Evolutionary conservation across 768 basidiomycete species (phyloP).

Genomic region (Boletales sp.): DNA sequence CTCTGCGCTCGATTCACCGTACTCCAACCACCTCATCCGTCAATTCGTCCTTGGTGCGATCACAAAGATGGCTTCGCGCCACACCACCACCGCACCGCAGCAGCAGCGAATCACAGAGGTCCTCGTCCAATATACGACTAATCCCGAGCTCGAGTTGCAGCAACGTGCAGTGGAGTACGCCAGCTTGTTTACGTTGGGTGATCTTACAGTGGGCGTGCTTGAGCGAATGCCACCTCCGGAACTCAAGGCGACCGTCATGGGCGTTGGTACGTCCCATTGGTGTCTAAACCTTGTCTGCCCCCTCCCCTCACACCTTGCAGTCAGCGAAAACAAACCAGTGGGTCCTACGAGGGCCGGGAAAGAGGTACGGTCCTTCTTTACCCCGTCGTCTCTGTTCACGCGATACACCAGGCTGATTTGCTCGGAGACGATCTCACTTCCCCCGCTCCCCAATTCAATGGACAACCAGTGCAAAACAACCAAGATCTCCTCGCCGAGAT

Average conservation of each 20-base stretch:
- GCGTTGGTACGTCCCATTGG: conserved; percentile 57
- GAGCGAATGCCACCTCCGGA: conserved; percentile 99
- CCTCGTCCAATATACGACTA: conserved; percentile 78
- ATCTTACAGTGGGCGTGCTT: conserved; percentile 78
- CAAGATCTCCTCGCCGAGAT: conserved; percentile 92
- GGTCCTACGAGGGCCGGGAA: conserved; percentile 80
- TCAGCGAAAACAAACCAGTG: conserved; percentile 94
- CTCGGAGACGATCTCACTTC: conserved; percentile 70
- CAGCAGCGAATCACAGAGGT: conserved; percentile 78
- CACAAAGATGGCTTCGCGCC: conserved; percentile 86
- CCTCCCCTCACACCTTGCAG: conserved; percentile 36
- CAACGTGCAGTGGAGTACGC: conserved; percentile 96
- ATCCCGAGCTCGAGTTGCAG: conserved; percentile 90
- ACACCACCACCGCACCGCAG: conserved; percentile 59
- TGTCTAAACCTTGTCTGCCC: not conserved
- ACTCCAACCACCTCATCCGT: conserved; percentile 84
- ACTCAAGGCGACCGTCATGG: conserved; percentile 95
- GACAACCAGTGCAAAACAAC: conserved; percentile 53
- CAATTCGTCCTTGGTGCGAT: conserved; percentile 90
- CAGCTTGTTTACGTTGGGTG: conserved; percentile 72
- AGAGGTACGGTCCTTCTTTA: conserved; percentile 46
- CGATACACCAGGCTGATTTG: conserved; percentile 54
- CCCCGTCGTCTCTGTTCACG: not conserved
- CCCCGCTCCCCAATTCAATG: conserved; percentile 40
- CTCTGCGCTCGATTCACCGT: conserved; percentile 88